phyloP scores from a whole-genome alignment of 805 yeast species.

The Monosporozyma servazzii region DNA sequence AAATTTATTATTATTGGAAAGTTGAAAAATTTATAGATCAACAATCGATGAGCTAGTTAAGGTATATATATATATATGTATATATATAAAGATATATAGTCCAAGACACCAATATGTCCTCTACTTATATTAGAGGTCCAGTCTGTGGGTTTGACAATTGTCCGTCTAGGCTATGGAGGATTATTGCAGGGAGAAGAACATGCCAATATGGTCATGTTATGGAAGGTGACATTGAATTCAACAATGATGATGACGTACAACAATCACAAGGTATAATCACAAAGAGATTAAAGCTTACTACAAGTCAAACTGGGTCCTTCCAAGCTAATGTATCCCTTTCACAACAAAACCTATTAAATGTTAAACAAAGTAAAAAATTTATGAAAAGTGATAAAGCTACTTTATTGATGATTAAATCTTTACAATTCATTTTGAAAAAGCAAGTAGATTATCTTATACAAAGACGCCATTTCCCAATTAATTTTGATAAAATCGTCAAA shows the following conservation, averaged over 20 bases:
- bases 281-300: slow-evolving; percentile 45
- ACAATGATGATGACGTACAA: slow-evolving; percentile 67
- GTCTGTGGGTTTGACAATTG: slow-evolving; percentile 89
- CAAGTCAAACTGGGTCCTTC: slow-evolving; percentile 33
- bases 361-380: slow-evolving; percentile 11
- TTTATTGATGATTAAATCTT: slow-evolving; percentile 35
- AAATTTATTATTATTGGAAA: too few relatives aligned
- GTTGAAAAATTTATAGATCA: not conserved
- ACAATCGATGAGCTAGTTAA: not conserved
- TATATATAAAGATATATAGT: too few relatives aligned
- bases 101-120: slow-evolving; percentile 3
- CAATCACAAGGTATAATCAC: slow-evolving; percentile 36
- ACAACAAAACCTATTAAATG: slow-evolving; percentile 13
- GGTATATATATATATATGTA: too few relatives aligned
- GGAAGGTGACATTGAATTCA: slow-evolving; percentile 68
- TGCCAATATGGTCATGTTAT: slow-evolving; percentile 89
- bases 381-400: slow-evolving; percentile 43
- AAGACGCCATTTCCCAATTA: slow-evolving; percentile 24
- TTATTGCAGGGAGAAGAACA: slow-evolving; percentile 66
- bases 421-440: slow-evolving; percentile 42
- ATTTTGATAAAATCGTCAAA: slow-evolving; percentile 30
- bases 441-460: slow-evolving; percentile 38
- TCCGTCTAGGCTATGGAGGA: slow-evolving; percentile 63
- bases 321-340: slow-evolving; percentile 27
- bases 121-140: slow-evolving; percentile 59